Evolutionary conservation across 768 basidiomycete genomes (phyloP).

Genomic region (Lepiota brunneoincarnata): DNA sequence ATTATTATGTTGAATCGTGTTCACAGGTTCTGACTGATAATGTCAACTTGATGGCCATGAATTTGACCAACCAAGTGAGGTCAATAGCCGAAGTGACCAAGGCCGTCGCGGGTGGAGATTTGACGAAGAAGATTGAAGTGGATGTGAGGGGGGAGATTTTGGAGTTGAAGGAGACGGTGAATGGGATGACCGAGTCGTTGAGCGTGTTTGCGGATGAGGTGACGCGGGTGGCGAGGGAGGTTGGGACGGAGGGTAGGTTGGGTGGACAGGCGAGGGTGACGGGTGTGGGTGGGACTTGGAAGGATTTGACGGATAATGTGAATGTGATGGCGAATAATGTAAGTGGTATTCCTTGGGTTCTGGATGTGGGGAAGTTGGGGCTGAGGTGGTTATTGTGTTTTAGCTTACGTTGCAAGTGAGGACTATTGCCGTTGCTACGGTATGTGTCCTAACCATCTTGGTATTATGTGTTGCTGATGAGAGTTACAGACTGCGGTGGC

Average conservation of each 20-base stretch:
- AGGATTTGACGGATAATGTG: conserved; percentile 93
- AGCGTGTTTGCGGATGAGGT: conserved; percentile 84
- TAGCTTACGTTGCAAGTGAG: conserved; percentile 92
- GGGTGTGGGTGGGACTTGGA: conserved; percentile 97
- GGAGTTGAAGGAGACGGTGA: conserved; percentile 89
- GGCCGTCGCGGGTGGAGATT: conserved; percentile 90
- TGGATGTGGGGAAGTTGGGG: neutral
- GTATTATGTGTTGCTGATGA: neutral
- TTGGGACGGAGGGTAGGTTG: conserved; percentile 93
- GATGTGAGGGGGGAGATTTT: conserved; percentile 92
- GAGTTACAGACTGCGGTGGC: conserved; percentile 74
- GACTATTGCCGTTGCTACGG: conserved; percentile 90
- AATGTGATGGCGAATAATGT: conserved; percentile 95
- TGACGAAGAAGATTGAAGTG: conserved; percentile 91
- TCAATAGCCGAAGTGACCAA: conserved; percentile 88
- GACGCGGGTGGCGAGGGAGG: conserved; percentile 87
- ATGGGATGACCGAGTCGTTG: conserved; percentile 89
- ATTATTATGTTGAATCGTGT: neutral
- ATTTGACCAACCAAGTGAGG: conserved; percentile 88
- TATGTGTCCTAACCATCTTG: conserved; percentile 33
- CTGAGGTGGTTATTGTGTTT: neutral
- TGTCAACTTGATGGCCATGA: conserved; percentile 88
- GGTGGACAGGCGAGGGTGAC: conserved; percentile 94
- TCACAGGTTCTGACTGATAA: conserved; percentile 66
- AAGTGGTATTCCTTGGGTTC: conserved; percentile 26